A percentile compares a stretch with the other conserved stretches of the same genome.
Conservation (phyloP, 2,329 filamentous ascomycete species). For the Rhinocladiella similis region DNA sequence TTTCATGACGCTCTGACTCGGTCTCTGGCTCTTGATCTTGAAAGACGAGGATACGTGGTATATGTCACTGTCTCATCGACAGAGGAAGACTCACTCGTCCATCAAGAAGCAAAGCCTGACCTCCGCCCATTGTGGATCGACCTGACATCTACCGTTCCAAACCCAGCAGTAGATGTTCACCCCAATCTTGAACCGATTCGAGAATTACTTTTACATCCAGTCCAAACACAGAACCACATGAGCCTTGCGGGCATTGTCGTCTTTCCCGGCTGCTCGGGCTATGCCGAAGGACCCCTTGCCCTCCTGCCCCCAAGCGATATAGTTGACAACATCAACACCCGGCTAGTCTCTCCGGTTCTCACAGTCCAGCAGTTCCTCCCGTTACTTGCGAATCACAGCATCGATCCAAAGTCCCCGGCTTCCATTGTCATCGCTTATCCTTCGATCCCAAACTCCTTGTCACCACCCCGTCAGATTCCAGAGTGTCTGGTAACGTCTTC, state of each 20-base stretch:
- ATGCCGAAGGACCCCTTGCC: slow-evolving; percentile 79
- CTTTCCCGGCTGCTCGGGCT: slow-evolving; percentile 74
- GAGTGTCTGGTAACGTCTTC: slow-evolving; percentile 85
- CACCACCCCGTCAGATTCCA: slow-evolving; percentile 58
- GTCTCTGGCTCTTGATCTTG: slow-evolving; percentile 80
- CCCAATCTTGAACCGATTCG: slow-evolving; percentile 30
- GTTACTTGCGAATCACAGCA: slow-evolving; percentile 64
- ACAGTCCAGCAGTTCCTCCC: slow-evolving; percentile 88
- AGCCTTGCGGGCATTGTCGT: slow-evolving; percentile 78
- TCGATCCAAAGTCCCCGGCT: slow-evolving; percentile 40
- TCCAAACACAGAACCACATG: slow-evolving; percentile 20
- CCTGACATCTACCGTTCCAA: slow-evolving; percentile 61
- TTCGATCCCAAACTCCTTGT: slow-evolving; percentile 46
- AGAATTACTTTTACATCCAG: slow-evolving; percentile 19
- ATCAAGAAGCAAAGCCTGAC: slow-evolving; percentile 71
- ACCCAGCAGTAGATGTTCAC: slow-evolving; percentile 28
- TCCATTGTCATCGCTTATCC: slow-evolving; percentile 47
- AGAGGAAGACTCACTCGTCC: slow-evolving; percentile 80
- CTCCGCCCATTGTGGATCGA: slow-evolving; percentile 81
- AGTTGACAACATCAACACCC: slow-evolving; percentile 88
- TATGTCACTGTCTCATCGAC: slow-evolving; percentile 84
- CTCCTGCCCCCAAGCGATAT: slow-evolving; percentile 81
- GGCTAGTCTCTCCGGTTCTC: slow-evolving; percentile 84
- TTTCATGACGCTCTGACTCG: slow-evolving; percentile 74
- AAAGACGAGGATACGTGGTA: slow-evolving; percentile 88